phyloP scores from a whole-genome alignment of 2,329 filamentous ascomycete genomes.

The Penicillium sp. region DNA sequence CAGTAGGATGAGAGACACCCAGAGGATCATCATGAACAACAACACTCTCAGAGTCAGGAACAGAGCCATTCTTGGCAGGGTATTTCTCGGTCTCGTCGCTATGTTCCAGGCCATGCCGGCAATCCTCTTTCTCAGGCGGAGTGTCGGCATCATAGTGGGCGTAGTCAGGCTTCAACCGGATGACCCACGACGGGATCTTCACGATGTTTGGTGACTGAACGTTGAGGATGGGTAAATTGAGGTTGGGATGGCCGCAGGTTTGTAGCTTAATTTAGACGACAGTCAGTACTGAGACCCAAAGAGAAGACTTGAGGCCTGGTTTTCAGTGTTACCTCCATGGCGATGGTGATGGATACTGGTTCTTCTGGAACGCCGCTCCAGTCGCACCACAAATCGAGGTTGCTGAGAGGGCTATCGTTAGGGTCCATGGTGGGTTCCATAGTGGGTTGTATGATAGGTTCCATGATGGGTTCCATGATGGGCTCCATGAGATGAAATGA shows the following conservation, averaged over 20 bases:
- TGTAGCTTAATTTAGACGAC: slow-evolving; percentile 9
- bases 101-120: too few species aligned
- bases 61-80: background rate
- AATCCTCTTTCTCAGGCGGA: background rate
- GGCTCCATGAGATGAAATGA: background rate
- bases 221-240: slow-evolving; percentile 24
- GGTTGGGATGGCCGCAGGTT: slow-evolving; percentile 26
- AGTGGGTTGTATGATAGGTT: background rate
- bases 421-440: slow-evolving; percentile 8
- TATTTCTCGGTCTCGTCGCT: background rate
- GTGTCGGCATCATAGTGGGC: background rate
- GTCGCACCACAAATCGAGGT: slow-evolving; percentile 31
- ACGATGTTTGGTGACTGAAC: slow-evolving; percentile 1
- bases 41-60: background rate
- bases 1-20: background rate
- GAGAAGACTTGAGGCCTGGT: background rate
- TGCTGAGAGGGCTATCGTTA: slow-evolving; percentile 20
- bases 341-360: slow-evolving; percentile 26
- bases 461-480: background rate
- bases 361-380: slow-evolving; percentile 31
- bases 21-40: background rate
- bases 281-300: background rate
- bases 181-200: background rate
- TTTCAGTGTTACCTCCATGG: slow-evolving; percentile 29
- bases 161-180: background rate